Conservation (phyloP, 371 early-diverging fungal genomes). For the Paraphysoderma sedebokerense region DNA sequence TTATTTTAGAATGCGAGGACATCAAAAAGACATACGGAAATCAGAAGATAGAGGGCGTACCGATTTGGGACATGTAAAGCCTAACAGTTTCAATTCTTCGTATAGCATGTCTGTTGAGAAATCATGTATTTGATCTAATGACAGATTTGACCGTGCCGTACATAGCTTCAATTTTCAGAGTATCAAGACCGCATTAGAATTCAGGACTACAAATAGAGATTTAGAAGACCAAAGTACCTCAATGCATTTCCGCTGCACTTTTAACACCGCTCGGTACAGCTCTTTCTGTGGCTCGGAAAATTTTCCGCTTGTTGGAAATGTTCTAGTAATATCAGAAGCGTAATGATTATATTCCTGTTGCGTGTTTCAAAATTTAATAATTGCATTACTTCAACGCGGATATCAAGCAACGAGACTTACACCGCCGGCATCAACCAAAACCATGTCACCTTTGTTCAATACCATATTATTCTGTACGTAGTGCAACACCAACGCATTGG, state of each 20-base stretch:
- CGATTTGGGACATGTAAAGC: slow-evolving; percentile 5
- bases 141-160: slow-evolving; percentile 39
- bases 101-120: slow-evolving; percentile 12
- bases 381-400: neutral
- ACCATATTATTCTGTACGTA: slow-evolving; percentile 75
- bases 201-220: no score
- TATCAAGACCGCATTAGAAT: no score
- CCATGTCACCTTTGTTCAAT: slow-evolving; percentile 51
- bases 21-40: no score
- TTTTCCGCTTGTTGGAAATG: slow-evolving; percentile 83
- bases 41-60: neutral
- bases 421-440: slow-evolving; percentile 86
- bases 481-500: slow-evolving; percentile 79
- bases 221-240: slow-evolving; percentile 25
- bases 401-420: slow-evolving; percentile 13
- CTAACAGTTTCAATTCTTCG: slow-evolving; percentile 3
- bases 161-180: no score
- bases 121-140: slow-evolving; percentile 67
- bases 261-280: slow-evolving; percentile 69
- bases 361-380: no score
- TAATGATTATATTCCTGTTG: slow-evolving; percentile 64
- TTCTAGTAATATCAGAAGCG: slow-evolving; percentile 82
- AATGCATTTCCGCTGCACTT: slow-evolving; percentile 70
- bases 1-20: no score
- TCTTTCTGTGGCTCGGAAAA: slow-evolving; percentile 62